These are phyloP conservation scores for Cyclotella baltica DNA, from an alignment of 108 stramenopile species.

Conservation along the genomic window DNA sequence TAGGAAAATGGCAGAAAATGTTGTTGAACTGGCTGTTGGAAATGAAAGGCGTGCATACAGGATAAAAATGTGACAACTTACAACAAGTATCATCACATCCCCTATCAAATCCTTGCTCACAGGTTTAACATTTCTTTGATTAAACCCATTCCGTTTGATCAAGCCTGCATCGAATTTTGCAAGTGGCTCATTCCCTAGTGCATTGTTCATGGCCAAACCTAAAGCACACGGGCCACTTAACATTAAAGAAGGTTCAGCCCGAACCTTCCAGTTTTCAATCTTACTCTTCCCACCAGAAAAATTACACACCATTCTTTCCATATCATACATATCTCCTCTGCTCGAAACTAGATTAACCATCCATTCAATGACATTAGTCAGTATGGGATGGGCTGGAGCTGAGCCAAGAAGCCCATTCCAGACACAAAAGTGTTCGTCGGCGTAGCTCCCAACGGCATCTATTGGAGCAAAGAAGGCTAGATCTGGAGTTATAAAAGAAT, in stretches of 20 bases:
- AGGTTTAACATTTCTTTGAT: slow-evolving; percentile 16
- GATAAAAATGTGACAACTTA: not conserved
- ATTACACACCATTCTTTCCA: slow-evolving; percentile 56
- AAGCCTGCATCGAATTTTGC: slow-evolving; percentile 47
- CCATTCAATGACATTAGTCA: slow-evolving; percentile 62
- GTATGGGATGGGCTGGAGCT: slow-evolving; percentile 63
- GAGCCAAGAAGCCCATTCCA: slow-evolving; percentile 73
- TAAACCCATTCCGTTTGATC: slow-evolving; percentile 18
- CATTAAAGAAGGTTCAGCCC: slow-evolving; percentile 47
- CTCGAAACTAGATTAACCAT: slow-evolving; percentile 58
- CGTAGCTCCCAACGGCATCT: slow-evolving; percentile 54
- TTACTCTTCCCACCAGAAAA: slow-evolving; percentile 22
- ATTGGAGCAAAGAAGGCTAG: slow-evolving; percentile 64
- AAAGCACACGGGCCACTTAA: slow-evolving; percentile 69
- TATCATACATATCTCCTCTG: slow-evolving; percentile 59
- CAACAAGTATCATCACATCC: slow-evolving; percentile 51
- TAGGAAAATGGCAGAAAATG: not conserved
- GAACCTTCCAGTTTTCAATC: slow-evolving; percentile 62
- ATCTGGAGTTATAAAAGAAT: slow-evolving; percentile 59
- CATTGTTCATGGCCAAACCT: slow-evolving; percentile 60
- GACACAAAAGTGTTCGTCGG: slow-evolving; percentile 59
- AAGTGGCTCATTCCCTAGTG: slow-evolving; percentile 55
- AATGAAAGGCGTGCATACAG: slow-evolving; percentile 8
- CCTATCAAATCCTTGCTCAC: slow-evolving; percentile 39
- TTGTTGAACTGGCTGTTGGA: not conserved